Conservation (phyloP, 139 green algal genomes). For the Edaphochlamys debaryana region DNA sequence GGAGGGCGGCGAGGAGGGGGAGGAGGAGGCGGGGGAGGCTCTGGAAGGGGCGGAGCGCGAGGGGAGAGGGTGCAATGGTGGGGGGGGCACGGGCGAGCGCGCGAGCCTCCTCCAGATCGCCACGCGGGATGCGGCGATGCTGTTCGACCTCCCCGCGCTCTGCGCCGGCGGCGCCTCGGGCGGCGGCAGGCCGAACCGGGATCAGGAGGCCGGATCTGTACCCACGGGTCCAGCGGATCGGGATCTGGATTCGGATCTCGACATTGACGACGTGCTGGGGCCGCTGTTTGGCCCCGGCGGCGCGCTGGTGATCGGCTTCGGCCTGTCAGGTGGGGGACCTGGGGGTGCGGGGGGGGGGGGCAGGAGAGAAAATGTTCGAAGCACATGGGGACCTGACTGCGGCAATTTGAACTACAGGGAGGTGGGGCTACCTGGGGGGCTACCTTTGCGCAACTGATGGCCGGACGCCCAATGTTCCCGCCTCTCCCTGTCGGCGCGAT, state of each 20-base stretch:
- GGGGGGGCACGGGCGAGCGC: neutral
- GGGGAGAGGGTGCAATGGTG: neutral
- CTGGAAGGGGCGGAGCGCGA: neutral
- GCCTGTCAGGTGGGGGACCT: constrained; percentile 37
- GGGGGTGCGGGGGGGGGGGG: too few species aligned
- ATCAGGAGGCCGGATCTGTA: neutral
- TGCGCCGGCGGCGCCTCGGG: neutral
- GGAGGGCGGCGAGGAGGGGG: neutral
- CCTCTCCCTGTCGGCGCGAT: too few species aligned
- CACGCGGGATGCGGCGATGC: constrained; percentile 42
- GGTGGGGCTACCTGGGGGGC: too few species aligned
- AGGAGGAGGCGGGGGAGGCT: neutral
- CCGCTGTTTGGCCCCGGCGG: constrained; percentile 21
- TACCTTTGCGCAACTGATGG: too few species aligned
- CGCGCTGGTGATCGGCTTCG: constrained; percentile 56
- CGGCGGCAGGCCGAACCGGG: too few species aligned
- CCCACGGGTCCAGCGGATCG: neutral
- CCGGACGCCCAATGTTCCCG: too few species aligned
- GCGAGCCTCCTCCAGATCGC: constrained; percentile 57
- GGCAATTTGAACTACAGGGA: too few species aligned
- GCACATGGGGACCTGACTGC: too few species aligned
- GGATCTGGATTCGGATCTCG: neutral
- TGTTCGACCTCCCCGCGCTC: constrained; percentile 76
- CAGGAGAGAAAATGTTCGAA: too few species aligned
- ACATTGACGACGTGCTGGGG: constrained; percentile 45